These are phyloP conservation scores for Dictyostelium discoideum DNA, from an alignment of 78 protist genomes.

Conservation along the genomic window dicty_2.7 NC_007088.5:4456001-4456500, in stretches of 20 bases:
- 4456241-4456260: constrained; percentile 95
- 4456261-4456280: constrained; percentile 91
- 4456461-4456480: constrained; percentile 90
- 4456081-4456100: constrained; percentile 76
- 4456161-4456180: constrained; percentile 87
- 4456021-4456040: constrained; percentile 94
- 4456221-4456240: constrained; percentile 93
- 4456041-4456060: constrained; percentile 96
- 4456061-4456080: constrained; percentile 95
- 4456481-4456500: constrained; percentile 96
- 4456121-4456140: constrained; percentile 88
- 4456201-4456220: constrained; percentile 94
- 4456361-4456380: constrained; percentile 58
- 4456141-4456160: constrained; percentile 91
- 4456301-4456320: constrained; percentile 92
- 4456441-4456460: constrained; percentile 81
- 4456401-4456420: constrained; percentile 88
- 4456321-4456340: constrained; percentile 93
- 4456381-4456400: constrained; percentile 92
- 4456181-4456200: constrained; percentile 92
- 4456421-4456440: constrained; percentile 38
- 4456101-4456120: constrained; percentile 94
- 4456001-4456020: constrained; percentile 97
- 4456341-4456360: constrained; percentile 93
- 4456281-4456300: constrained; percentile 94